Percentiles rank a stretch among this genome's conserved stretches.
These are phyloP conservation scores for Colletotrichum sp. DNA, from an alignment of 2,329 filamentous ascomycete species.

Conservation along the genomic window DNA sequence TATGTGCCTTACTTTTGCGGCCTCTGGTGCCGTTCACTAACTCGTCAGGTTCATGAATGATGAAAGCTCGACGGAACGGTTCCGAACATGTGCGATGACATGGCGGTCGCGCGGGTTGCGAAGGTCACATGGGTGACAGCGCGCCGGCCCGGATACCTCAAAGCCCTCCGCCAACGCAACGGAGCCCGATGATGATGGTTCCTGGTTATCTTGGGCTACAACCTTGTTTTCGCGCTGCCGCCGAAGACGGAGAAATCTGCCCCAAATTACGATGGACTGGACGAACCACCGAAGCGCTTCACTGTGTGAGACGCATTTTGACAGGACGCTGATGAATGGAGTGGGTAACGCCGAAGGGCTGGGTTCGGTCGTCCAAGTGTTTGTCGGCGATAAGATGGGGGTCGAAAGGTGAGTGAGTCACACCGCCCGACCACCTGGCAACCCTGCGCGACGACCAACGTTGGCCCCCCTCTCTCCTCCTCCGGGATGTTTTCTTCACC, in stretches of 20 bases:
- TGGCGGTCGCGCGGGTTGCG: neutral
- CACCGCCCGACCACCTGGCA: neutral
- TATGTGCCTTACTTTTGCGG: neutral
- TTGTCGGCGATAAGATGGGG: slow-evolving; percentile 9
- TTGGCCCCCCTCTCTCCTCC: neutral
- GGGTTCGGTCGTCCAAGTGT: neutral
- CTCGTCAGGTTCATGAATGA: neutral
- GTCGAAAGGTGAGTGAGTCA: slow-evolving; percentile 6
- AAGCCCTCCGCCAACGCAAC: neutral
- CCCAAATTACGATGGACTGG: neutral
- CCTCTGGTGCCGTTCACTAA: neutral
- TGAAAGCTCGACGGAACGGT: neutral
- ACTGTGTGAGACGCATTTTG: neutral
- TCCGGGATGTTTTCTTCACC: neutral
- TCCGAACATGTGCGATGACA: neutral
- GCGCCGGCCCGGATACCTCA: neutral
- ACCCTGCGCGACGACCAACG: neutral
- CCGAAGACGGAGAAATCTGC: neutral
- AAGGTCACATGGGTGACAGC: neutral
- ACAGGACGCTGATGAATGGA: neutral
- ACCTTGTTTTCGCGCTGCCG: neutral
- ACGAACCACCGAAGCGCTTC: neutral
- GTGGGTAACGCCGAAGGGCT: neutral
- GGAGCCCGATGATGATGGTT: neutral
- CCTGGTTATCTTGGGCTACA: neutral